These are phyloP conservation scores for Bromus sterilis DNA, from an alignment of 176 grass and related monocot genomes.

Conservation along the genomic window DNA sequence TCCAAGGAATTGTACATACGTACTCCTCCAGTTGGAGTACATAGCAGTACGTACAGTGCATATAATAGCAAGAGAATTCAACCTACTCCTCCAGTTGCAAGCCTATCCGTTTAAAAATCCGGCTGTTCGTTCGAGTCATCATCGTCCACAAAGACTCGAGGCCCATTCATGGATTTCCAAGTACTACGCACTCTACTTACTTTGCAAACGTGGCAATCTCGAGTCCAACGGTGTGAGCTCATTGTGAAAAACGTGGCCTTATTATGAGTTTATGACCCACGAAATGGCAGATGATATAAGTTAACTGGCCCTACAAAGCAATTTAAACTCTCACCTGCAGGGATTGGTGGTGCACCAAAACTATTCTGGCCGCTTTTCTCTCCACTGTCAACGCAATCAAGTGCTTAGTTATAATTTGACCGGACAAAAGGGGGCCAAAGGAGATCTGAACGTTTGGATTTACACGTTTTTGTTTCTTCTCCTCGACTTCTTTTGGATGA, in stretches of 20 bases:
- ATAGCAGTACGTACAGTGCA: too few relatives aligned
- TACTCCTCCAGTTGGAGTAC: too few relatives aligned
- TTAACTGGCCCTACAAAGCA: neutral
- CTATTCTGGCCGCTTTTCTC: neutral
- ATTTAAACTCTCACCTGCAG: neutral
- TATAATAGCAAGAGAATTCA: too few relatives aligned
- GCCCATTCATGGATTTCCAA: too few relatives aligned
- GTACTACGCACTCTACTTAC: too few relatives aligned
- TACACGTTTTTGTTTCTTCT: neutral
- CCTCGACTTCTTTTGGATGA: neutral
- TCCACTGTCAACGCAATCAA: neutral
- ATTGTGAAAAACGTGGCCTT: neutral
- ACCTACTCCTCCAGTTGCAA: too few relatives aligned
- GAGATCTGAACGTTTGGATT: neutral
- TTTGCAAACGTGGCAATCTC: neutral
- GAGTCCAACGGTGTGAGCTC: neutral
- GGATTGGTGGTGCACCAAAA: neutral
- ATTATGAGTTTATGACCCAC: neutral
- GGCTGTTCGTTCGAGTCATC: too few relatives aligned
- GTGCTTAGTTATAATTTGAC: neutral
- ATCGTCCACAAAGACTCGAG: too few relatives aligned
- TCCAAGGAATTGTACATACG: too few relatives aligned
- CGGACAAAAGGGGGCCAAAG: neutral
- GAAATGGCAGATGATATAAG: neutral
- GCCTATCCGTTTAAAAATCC: too few relatives aligned